A percentile compares a stretch with the other conserved stretches of the same genome.
These are phyloP conservation scores for Annona cherimola DNA, from an alignment of 164 flowering plant species.

Conservation along the genomic window DNA sequence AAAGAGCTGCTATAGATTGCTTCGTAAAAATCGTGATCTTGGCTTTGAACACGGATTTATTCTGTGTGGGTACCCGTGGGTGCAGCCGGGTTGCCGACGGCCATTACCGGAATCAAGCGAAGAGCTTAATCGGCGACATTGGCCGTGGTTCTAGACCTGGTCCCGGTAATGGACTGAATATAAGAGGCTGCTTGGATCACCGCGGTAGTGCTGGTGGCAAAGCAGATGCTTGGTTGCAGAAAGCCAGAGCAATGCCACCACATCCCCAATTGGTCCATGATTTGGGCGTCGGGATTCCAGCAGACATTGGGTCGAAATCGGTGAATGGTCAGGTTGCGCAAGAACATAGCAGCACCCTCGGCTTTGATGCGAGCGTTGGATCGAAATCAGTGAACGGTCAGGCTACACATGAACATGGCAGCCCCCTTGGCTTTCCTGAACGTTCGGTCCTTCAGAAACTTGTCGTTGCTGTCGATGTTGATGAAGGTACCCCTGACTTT, in stretches of 20 bases:
- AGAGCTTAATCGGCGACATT: slow-evolving; percentile 3
- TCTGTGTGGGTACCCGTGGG: slow-evolving; percentile 5
- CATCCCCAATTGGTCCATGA: slow-evolving; percentile 25
- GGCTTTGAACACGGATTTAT: slow-evolving; percentile 18
- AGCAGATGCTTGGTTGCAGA: slow-evolving; percentile 11
- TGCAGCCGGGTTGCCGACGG: slow-evolving; percentile 5
- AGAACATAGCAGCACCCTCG: slow-evolving; percentile 33
- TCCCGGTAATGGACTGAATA: slow-evolving; percentile 10
- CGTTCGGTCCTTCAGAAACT: slow-evolving; percentile 35
- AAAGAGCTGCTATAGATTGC: slow-evolving; percentile 11
- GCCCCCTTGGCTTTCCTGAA: too few relatives aligned
- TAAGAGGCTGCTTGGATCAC: slow-evolving; percentile 28
- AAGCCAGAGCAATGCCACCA: slow-evolving; percentile 27
- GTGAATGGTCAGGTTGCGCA: slow-evolving; percentile 18
- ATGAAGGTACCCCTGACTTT: too few relatives aligned
- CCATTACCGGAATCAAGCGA: slow-evolving; percentile 1
- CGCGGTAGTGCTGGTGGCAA: background rate
- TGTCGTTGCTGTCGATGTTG: too few relatives aligned
- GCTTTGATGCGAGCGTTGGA: too few relatives aligned
- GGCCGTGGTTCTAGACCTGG: slow-evolving; percentile 4
- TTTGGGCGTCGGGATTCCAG: slow-evolving; percentile 26
- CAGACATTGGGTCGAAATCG: slow-evolving; percentile 7
- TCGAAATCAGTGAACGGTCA: too few relatives aligned
- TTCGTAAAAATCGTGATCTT: slow-evolving; percentile 1
- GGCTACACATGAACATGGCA: too few relatives aligned